Evolutionary conservation across 805 yeast species (phyloP).

Genomic region (Diddensiella caesifluorescens): DNA sequence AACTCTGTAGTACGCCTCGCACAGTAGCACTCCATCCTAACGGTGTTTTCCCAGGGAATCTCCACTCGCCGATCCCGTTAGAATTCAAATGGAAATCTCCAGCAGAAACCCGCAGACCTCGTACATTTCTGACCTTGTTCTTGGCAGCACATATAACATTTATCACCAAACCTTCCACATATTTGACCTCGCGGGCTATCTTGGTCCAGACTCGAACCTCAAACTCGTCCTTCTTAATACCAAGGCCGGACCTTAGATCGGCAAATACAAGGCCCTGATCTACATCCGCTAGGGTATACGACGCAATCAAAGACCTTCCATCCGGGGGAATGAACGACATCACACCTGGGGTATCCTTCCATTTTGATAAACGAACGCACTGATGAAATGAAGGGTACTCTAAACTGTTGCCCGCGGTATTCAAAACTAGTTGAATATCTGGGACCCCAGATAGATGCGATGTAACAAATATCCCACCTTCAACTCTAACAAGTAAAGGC

Average conservation of each 20-base stretch:
- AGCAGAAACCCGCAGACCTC: constrained; percentile 56
- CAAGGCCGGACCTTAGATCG: constrained; percentile 51
- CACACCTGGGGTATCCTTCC: constrained; percentile 44
- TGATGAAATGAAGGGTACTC: constrained; percentile 64
- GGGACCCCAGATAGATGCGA: constrained; percentile 79
- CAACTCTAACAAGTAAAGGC: constrained; percentile 36
- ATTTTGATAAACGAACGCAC: constrained; percentile 53
- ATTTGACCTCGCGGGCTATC: constrained; percentile 41
- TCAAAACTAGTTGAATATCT: constrained; percentile 53
- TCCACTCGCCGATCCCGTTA: constrained; percentile 60
- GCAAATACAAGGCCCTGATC: constrained; percentile 49
- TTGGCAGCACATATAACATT: constrained; percentile 36
- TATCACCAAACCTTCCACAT: constrained; percentile 44
- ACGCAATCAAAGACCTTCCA: constrained; percentile 59
- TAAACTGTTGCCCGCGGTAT: constrained; percentile 37
- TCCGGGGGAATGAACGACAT: constrained; percentile 84
- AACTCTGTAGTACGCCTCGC: constrained; percentile 46
- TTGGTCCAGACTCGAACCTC: constrained; percentile 51
- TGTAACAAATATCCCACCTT: constrained; percentile 59
- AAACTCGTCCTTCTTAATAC: constrained; percentile 50
- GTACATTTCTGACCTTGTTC: constrained; percentile 22
- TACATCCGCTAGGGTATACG: constrained; percentile 42
- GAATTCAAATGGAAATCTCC: constrained; percentile 66
- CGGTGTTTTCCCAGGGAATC: constrained; percentile 50
- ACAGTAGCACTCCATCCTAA: constrained; percentile 66